Evolutionary conservation across 768 basidiomycete species (phyloP).

Genomic region (Pholiota molesta): DNA sequence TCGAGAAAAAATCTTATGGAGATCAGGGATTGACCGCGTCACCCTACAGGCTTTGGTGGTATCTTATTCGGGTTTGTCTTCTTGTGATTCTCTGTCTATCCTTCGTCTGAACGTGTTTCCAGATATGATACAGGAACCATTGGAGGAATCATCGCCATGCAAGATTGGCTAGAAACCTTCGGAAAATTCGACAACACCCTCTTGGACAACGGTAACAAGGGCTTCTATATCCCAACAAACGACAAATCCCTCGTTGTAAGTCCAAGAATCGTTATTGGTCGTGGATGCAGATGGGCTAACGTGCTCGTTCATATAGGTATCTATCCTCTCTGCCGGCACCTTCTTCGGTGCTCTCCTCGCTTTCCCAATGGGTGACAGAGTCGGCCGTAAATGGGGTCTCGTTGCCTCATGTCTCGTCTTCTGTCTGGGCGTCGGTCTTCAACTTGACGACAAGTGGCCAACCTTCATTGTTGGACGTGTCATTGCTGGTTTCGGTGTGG

Average conservation of each 20-base stretch:
- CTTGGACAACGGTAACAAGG: background rate
- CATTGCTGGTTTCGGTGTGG: conserved; percentile 75
- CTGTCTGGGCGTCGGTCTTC: conserved; percentile 63
- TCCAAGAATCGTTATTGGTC: background rate
- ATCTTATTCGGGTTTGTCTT: conserved; percentile 44
- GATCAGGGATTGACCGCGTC: background rate
- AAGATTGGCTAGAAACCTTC: conserved; percentile 56
- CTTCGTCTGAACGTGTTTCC: background rate
- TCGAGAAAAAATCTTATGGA: background rate
- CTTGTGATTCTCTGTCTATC: background rate
- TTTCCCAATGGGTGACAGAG: conserved; percentile 38
- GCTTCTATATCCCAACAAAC: conserved; percentile 46
- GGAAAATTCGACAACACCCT: conserved; percentile 31
- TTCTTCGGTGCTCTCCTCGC: conserved; percentile 74
- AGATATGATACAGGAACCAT: conserved; percentile 83
- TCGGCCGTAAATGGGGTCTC: conserved; percentile 64
- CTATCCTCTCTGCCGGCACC: conserved; percentile 82
- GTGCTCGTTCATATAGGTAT: conserved; percentile 25
- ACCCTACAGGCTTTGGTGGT: conserved; percentile 41
- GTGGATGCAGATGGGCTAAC: background rate
- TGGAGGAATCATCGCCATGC: conserved; percentile 71
- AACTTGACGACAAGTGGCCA: conserved; percentile 48
- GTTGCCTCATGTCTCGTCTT: conserved; percentile 61
- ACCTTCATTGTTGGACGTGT: conserved; percentile 36
- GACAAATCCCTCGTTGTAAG: conserved; percentile 42